Base-by-base conservation (phyloP, 1,139 yeast genomes). In the Yamadazyma spencermartinsiae region DNA sequence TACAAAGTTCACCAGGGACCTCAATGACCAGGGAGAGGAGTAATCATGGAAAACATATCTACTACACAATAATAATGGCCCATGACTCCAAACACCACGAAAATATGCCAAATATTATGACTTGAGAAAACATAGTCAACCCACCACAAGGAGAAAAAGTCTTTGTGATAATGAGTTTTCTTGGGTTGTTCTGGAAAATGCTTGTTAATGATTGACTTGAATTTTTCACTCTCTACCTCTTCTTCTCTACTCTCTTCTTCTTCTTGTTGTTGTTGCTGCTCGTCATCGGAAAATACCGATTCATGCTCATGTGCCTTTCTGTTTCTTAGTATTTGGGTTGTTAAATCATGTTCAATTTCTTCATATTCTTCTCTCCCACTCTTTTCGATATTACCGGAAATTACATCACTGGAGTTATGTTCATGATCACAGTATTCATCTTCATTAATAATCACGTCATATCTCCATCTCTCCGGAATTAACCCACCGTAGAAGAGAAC, bases 91-190 rank as follows among this genome's bases (percentile, higher is more conserved):
- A 86, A 74, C 27, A 92, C 77, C 31, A 92, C 98, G 56, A 86
- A 87, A 13, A 88, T 60, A 62, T 92, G 98, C 98, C 98, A 92
- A 25, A 92, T 67, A 54, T 88, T 89, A 61, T 92, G 98, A 36
- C 96, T 87, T 26, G 80, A 75, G 43, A 82, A 71, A 20, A 74
- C 61, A 58, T 84, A 85, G 52, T 85, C 94, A 8, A 82, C 83
- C 92, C 96, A 89, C 94, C 84, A 92, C 54, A 81, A 72, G 21
- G 86, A 84, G 52, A 69, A 65, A 60, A 81, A 81, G 48, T 65
- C 79, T 25, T 60, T 56, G 31, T 61, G 60, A 46, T 69, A 65
- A 6, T 72, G 69, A 1, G 82, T 72, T 17, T 51, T 46, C 0
- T 55, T 56, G 3, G 87, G 88, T 12, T 59, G 42, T 31, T 65